Evolutionary conservation across 768 basidiomycete species (phyloP).

Genomic region (Panaeolus papilionaceus): DNA sequence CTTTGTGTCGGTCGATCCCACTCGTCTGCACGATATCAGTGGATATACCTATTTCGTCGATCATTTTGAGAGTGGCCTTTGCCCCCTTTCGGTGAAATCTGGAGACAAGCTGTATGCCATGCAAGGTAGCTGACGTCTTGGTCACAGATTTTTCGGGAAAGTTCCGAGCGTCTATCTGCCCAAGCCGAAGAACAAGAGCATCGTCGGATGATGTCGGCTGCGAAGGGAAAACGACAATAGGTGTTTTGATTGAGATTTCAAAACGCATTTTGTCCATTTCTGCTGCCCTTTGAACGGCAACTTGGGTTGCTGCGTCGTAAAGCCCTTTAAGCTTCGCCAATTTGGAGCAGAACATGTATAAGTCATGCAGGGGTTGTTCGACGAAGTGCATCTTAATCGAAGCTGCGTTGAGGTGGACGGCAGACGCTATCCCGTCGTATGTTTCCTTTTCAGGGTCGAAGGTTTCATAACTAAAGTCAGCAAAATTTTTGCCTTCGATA

Average conservation of each 20-base stretch:
- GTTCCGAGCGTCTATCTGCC: constrained; percentile 88
- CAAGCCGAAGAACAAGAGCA: constrained; percentile 80
- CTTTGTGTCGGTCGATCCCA: constrained; percentile 56
- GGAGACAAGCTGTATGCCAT: constrained; percentile 85
- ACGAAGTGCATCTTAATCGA: constrained; percentile 91
- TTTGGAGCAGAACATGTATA: constrained; percentile 83
- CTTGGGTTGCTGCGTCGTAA: constrained; percentile 94
- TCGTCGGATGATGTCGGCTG: constrained; percentile 67
- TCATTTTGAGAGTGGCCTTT: constrained; percentile 75
- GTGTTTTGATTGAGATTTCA: constrained; percentile 87
- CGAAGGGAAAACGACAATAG: constrained; percentile 89
- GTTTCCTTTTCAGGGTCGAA: constrained; percentile 75
- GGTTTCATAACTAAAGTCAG: constrained; percentile 93
- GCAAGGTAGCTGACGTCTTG: constrained; percentile 76
- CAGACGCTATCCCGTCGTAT: constrained; percentile 84
- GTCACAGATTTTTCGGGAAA: constrained; percentile 61
- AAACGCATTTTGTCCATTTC: constrained; percentile 95
- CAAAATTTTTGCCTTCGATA: constrained; percentile 94
- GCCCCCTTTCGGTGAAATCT: constrained; percentile 57
- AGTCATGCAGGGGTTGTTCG: constrained; percentile 87
- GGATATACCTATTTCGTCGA: constrained; percentile 85
- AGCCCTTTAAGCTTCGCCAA: constrained; percentile 91
- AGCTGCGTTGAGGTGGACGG: constrained; percentile 81
- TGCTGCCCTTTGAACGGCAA: constrained; percentile 90
- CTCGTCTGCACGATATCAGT: constrained; percentile 71